Evolutionary conservation across 805 yeast species (phyloP), one percentile per base, ranked within the genome.

Genomic region (Candida namnaoensis): DNA sequence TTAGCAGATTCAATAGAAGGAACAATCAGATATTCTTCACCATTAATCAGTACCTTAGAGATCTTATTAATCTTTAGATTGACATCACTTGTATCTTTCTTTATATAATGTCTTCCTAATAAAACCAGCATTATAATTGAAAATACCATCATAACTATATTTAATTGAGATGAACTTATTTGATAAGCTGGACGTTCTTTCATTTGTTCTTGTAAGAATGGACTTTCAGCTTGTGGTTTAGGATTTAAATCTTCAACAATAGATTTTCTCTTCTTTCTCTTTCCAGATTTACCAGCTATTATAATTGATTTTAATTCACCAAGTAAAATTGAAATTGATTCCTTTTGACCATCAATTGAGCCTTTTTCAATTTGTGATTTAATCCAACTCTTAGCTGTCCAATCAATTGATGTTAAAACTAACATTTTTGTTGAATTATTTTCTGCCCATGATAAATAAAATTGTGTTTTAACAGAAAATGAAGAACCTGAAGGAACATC

Each of bases 341-440:
- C 78, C 48, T 75, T 78, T 57, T 85, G 95, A 0, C 93, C 95
- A 35, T 80, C 78, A 43, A 80, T 73, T 5, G 88, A 71, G 36
- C 88, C 88, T 45, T 75, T 83, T 53, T 85, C 95, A 47, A 85
- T 76, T 0, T 84, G 78, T 19, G 85, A 74, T 57, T 82, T 84
- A 48, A 85, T 71, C 82, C 88, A 81, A 32, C 87, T 79, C 49
- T 78, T 78, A 7, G 84, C 85, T 1, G 78, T 66, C 95, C 95
- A 85, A 25, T 75, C 71, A 41, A 83, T 73, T 39, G 63, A 69
- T 1, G 84, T 81, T 4, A 76, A 65, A 14, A 81, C 74, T 32
- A 66, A 66, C 15, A 85, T 41, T 24, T 60, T 64, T 1, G 91
- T 80, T 3, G 60, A 39, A 53, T 80, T 79, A 10, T 66, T 67